Evolutionary conservation across 2,329 filamentous ascomycete species (phyloP).

Genomic region (Leptographium lundbergii): DNA sequence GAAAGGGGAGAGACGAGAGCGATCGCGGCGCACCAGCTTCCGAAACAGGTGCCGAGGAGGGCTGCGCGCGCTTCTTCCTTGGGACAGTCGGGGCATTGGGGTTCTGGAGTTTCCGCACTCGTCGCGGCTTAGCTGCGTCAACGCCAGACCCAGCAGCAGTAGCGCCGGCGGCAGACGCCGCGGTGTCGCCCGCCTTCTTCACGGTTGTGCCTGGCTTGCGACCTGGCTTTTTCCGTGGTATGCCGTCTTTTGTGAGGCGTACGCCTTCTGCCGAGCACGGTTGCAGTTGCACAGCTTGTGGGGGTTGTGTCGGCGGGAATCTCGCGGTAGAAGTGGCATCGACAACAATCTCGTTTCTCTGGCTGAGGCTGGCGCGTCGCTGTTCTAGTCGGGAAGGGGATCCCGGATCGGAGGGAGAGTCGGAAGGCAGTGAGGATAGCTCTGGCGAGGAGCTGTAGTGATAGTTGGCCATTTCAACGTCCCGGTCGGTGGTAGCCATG

Average conservation of each 20-base stretch:
- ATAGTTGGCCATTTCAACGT: slow-evolving; percentile 20
- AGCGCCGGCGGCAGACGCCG: slow-evolving; percentile 17
- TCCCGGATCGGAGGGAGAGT: slow-evolving; percentile 34
- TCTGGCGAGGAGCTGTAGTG: slow-evolving; percentile 35
- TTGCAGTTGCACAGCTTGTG: slow-evolving; percentile 6
- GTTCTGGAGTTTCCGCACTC: slow-evolving; percentile 45
- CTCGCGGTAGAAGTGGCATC: slow-evolving; percentile 22
- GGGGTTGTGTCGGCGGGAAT: slow-evolving; percentile 20
- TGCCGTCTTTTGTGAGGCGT: slow-evolving; percentile 42
- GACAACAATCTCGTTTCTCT: slow-evolving; percentile 31
- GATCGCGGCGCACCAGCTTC: slow-evolving; percentile 4
- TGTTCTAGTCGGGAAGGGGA: slow-evolving; percentile 28
- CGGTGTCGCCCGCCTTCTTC: slow-evolving; percentile 14
- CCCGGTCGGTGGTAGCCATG: slow-evolving; percentile 11
- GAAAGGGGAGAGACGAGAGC: slow-evolving; percentile 4
- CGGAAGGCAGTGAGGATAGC: slow-evolving; percentile 39
- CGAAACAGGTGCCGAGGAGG: neutral
- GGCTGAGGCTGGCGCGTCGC: slow-evolving; percentile 19
- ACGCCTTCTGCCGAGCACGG: slow-evolving; percentile 25
- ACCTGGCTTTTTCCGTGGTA: slow-evolving; percentile 51
- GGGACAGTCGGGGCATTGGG: slow-evolving; percentile 42
- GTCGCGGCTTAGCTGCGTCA: slow-evolving; percentile 33
- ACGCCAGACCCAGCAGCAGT: slow-evolving; percentile 21
- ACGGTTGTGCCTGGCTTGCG: slow-evolving; percentile 45
- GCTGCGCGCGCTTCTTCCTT: slow-evolving; percentile 40